Evolutionary conservation across 2,329 filamentous ascomycete genomes (phyloP).

Genomic region (Amauroascus niger): DNA sequence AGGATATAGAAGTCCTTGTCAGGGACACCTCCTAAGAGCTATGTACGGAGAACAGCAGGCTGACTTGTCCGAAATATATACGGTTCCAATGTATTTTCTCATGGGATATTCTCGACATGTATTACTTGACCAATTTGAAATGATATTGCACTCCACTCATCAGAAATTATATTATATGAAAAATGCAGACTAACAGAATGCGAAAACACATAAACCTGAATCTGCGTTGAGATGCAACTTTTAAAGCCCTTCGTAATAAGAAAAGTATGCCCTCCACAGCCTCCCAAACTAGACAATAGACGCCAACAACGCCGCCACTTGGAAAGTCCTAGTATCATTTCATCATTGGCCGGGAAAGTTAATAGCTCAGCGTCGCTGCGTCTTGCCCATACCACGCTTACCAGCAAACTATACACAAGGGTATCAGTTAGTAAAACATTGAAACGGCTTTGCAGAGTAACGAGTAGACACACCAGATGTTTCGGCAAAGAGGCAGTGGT

Average conservation of each 20-base stretch:
- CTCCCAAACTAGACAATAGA: background rate
- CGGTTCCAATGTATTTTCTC: background rate
- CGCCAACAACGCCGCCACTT: conserved; percentile 8
- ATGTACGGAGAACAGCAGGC: background rate
- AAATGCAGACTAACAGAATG: background rate
- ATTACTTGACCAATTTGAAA: background rate
- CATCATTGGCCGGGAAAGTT: conserved; percentile 12
- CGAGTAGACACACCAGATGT: conserved; percentile 64
- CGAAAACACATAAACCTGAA: background rate
- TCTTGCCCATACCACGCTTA: conserved; percentile 91
- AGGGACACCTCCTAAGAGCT: background rate
- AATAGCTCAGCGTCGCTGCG: conserved; percentile 37
- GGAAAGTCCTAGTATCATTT: conserved; percentile 6
- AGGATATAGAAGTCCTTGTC: conserved; percentile 2
- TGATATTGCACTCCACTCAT: background rate
- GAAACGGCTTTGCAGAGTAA: background rate
- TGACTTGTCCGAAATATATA: background rate
- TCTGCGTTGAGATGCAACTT: conserved; percentile 3
- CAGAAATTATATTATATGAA: background rate
- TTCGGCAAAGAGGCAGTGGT: conserved; percentile 70
- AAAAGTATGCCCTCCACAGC: background rate
- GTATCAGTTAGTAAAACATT: conserved; percentile 11
- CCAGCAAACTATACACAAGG: conserved; percentile 56
- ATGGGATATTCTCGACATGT: background rate
- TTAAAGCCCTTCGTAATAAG: background rate